A percentile compares a stretch with the other conserved stretches of the same genome.
Evolutionary conservation across 129 eudicot species (phyloP).

Genomic region (Saposhnikovia divaricata): DNA sequence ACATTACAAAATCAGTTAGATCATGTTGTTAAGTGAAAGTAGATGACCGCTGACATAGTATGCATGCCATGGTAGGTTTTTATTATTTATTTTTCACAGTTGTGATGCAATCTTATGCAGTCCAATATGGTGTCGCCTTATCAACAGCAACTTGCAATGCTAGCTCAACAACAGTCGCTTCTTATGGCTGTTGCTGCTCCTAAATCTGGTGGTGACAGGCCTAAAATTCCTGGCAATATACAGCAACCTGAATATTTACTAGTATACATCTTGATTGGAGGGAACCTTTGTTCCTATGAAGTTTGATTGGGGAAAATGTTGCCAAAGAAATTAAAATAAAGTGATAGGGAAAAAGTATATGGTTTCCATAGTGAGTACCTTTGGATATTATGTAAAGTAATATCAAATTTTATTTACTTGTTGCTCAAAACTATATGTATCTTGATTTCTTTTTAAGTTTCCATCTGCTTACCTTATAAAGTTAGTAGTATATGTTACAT

Average conservation of each 20-base stretch:
- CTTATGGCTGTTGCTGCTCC: constrained; percentile 93
- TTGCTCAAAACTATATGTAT: too few relatives aligned
- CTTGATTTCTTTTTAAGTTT: too few relatives aligned
- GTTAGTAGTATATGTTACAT: too few relatives aligned
- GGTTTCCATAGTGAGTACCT: too few relatives aligned
- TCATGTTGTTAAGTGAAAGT: background rate
- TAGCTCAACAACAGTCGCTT: constrained; percentile 79
- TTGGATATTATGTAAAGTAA: too few relatives aligned
- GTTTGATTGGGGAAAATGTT: too few relatives aligned
- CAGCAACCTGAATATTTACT: constrained; percentile 58
- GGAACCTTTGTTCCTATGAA: too few relatives aligned
- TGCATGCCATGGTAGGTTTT: background rate
- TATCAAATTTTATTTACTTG: too few relatives aligned
- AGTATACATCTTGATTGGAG: too few relatives aligned
- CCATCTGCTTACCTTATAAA: too few relatives aligned
- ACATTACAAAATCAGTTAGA: background rate
- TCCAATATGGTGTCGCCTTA: constrained; percentile 56
- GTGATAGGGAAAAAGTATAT: too few relatives aligned
- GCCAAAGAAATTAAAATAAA: too few relatives aligned
- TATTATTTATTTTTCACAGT: background rate
- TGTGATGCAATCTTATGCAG: constrained; percentile 36
- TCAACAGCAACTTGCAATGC: constrained; percentile 55
- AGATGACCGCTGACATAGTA: background rate
- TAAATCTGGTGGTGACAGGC: constrained; percentile 52
- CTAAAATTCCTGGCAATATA: constrained; percentile 41